Percentiles rank a stretch among this genome's conserved stretches.
Evolutionary conservation across 164 flowering plant species (phyloP).

Genomic region (Brasenia schreberi): DNA sequence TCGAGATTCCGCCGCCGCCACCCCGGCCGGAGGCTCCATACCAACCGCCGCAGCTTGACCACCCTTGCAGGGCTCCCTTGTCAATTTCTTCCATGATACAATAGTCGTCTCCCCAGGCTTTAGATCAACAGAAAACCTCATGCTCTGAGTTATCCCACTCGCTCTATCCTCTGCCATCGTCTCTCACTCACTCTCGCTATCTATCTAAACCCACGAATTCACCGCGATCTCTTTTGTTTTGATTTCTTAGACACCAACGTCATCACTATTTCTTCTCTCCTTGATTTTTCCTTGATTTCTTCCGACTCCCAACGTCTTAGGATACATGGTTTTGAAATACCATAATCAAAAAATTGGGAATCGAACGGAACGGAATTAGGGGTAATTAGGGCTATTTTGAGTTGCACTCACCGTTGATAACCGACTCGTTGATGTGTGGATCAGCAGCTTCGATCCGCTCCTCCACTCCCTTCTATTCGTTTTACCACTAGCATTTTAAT

Average conservation of each 20-base stretch:
- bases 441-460: no score
- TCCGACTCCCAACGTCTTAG: no score
- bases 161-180: neutral
- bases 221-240: neutral
- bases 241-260: neutral
- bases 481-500: no score
- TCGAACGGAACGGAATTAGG: no score
- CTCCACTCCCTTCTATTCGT: no score
- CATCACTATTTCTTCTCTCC: no score
- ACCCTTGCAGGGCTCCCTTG: conserved; percentile 45
- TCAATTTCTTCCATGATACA: conserved; percentile 93
- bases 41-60: conserved; percentile 13
- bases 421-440: no score
- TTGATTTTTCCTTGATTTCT: no score
- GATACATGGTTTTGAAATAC: no score
- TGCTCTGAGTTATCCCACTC: conserved; percentile 28
- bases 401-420: no score
- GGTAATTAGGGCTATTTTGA: no score
- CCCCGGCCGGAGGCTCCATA: conserved; percentile 15
- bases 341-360: no score
- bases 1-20: conserved; percentile 45
- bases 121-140: conserved; percentile 64
- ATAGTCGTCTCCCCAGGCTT: conserved; percentile 87
- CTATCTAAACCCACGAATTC: neutral
- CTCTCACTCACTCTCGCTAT: neutral